Base-by-base conservation (phyloP, 805 yeast species). In the Sugiyamaella lignohabitans region DNA sequence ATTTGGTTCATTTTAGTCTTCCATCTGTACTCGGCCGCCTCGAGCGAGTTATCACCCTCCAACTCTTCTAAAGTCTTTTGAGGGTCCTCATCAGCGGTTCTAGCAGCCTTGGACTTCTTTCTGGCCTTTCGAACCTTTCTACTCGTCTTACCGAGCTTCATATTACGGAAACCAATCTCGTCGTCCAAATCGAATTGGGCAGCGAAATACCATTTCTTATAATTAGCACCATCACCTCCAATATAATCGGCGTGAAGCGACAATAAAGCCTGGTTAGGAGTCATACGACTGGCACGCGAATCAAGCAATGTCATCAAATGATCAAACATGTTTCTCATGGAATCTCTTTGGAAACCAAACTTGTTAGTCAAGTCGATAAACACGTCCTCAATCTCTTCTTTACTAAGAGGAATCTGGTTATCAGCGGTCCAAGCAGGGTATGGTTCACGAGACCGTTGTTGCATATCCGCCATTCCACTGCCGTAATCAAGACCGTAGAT, bases 351-450 rank as follows among this genome's bases (percentile, higher is more conserved):
- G 67, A 89, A 89, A 0, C 96, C 96, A 68, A 89, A 87, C 47
- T 75, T 70, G 38, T 61, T 58, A n/a, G 77, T 71, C 41, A 89
- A 61, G 22, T 75, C 75, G 20, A 66, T 63, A 59, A 89, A 84
- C 5, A 85, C 76, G 3, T 63, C 69, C 48, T 67, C 66, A n/a
- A 89, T 82, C 53, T 79, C 82, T 34, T 69, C 74, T 53, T 78
- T 75, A 42, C 84, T 73, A 40, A 93, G 75, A 5, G 96, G 96
- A 19, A 83, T 85, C 62, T 81, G 74, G 48, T 72, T 89, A 67
- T 93, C 98, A 40, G 95, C 95, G 21, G 96, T 86, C 98, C 98
- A 93, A 43, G 98, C 98, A 38, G 99, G 98, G 66, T 91, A 93
- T 29, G 98, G 99, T 66, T 93, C 93, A 39, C 88, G 79, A 58